Evolutionary conservation across 2,329 filamentous ascomycete species (phyloP).

Genomic region (Exophiala viscosa): DNA sequence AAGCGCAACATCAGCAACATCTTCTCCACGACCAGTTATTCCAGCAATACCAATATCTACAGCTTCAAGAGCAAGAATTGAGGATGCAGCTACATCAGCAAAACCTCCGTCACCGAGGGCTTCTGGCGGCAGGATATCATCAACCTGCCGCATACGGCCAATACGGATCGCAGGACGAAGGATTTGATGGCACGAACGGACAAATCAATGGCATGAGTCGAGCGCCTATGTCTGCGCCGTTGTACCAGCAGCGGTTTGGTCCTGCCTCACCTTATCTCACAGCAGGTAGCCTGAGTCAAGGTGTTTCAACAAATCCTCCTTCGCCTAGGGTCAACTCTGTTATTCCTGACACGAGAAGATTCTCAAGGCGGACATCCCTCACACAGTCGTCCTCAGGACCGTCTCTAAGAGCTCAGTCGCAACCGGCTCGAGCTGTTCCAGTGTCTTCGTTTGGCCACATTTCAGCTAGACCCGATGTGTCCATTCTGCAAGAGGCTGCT

Average conservation of each 20-base stretch:
- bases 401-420: constrained; percentile 48
- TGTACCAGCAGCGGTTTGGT: constrained; percentile 28
- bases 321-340: constrained; percentile 41
- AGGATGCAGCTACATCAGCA: constrained; percentile 47
- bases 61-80: constrained; percentile 49
- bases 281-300: constrained; percentile 31
- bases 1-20: constrained; percentile 46
- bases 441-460: constrained; percentile 35
- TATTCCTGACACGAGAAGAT: constrained; percentile 43
- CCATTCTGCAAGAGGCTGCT: constrained; percentile 32
- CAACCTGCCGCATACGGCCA: constrained; percentile 37
- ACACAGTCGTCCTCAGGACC: constrained; percentile 41
- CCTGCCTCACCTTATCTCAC: constrained; percentile 23
- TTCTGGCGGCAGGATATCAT: constrained; percentile 15
- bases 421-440: constrained; percentile 44
- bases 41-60: constrained; percentile 49
- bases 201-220: constrained; percentile 20
- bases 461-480: constrained; percentile 33
- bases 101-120: constrained; percentile 32
- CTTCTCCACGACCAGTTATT: constrained; percentile 48
- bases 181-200: constrained; percentile 16
- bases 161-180: constrained; percentile 31
- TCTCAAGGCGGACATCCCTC: constrained; percentile 43
- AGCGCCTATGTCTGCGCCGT: constrained; percentile 29
- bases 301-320: constrained; percentile 43